Base-by-base conservation (phyloP, 805 yeast species). In the Hanseniaspora mollemarum region DNA sequence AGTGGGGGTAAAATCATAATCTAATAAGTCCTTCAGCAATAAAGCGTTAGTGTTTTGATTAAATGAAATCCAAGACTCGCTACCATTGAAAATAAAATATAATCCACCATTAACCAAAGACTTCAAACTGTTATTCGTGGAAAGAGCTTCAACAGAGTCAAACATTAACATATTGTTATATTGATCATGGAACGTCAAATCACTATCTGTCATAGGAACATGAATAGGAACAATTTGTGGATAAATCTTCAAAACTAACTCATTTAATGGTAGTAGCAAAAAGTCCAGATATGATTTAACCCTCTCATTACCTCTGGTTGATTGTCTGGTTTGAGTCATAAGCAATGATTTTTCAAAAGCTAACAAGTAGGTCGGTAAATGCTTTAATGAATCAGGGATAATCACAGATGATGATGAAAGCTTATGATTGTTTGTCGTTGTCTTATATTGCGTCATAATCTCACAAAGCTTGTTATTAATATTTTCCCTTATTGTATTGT, bases 161-260 rank as follows among this genome's bases (percentile, higher is more conserved):
- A 62, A n/a, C 58, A 64, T 62, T 77, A 75, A 54, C 64, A 58
- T 49, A 61, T 74, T 56, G 56, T 63, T 58, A 18, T 69, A 65
- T 42, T 66, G 65, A 55, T 74, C 75, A 49, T 60, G 66, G 5
- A 69, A 68, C 39, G 79, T 58, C 24, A 63, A 78, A 54, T 85
- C 94, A 1, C 67, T 68, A 9, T 75, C 81, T 2, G 66, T 58
- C 43, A 65, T 66, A 53, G 85, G 64, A 2, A 75, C 71, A 62
- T 87, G 95, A 24, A 90, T 63, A 36, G 83, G 84, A 29, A 83
- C 71, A 51, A 90, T 69, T 10, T 83, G 78, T 1, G 98, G 97
- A 60, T 88, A 92, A 35, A 92, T 70, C 54, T 77, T 79, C 53
- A 74, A 75, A 21, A 79, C 67, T 19, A 88, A 67, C 46, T 72